These are phyloP conservation scores for Malassezia japonica DNA, from an alignment of 1,284 basidiomycete genomes.

Conservation along the genomic window DNA sequence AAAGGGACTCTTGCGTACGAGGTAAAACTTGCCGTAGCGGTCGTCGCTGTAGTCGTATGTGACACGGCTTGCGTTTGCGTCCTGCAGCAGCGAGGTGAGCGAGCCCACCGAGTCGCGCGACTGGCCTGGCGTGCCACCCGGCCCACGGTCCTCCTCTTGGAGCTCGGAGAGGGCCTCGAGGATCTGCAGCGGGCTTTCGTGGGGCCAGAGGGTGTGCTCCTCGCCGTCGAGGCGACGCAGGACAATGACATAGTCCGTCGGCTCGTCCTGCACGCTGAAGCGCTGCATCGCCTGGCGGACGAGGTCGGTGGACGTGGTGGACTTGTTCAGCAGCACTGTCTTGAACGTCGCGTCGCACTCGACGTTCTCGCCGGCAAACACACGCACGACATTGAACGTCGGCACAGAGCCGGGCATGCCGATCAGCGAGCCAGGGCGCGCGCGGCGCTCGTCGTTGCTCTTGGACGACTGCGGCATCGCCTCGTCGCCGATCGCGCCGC, in stretches of 20 bases:
- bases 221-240: slow-evolving; percentile 79
- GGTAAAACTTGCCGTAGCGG: slow-evolving; percentile 87
- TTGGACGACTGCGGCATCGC: not conserved
- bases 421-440: slow-evolving; percentile 45
- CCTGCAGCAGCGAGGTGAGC: slow-evolving; percentile 80
- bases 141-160: slow-evolving; percentile 18
- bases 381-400: slow-evolving; percentile 80
- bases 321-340: slow-evolving; percentile 80
- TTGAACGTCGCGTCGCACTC: slow-evolving; percentile 94
- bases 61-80: slow-evolving; percentile 77
- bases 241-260: slow-evolving; percentile 68
- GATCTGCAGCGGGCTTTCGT: slow-evolving; percentile 71
- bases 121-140: not conserved
- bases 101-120: slow-evolving; percentile 63
- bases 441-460: not conserved
- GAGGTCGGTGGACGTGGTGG: slow-evolving; percentile 71
- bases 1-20: slow-evolving; percentile 54
- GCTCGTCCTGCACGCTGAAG: slow-evolving; percentile 58
- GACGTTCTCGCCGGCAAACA: slow-evolving; percentile 72
- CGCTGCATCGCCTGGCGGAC: slow-evolving; percentile 84
- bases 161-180: slow-evolving; percentile 71
- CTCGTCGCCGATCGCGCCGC: not conserved
- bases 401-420: slow-evolving; percentile 55
- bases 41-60: slow-evolving; percentile 94
- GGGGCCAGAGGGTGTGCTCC: slow-evolving; percentile 61